Evolutionary conservation across 441 rosid genomes (phyloP).

Genomic region (Populus hybrid): DNA sequence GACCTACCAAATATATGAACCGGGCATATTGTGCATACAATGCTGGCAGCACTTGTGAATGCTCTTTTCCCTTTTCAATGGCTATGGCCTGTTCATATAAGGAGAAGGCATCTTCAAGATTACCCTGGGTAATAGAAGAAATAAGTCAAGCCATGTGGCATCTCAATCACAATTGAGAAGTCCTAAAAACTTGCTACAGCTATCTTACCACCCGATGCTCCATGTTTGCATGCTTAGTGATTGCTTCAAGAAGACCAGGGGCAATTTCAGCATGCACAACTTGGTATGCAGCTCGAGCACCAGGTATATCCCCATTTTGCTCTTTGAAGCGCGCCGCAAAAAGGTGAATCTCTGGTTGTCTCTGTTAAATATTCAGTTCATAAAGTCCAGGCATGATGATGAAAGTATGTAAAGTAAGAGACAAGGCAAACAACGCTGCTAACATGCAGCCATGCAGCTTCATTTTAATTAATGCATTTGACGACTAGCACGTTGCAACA

Average conservation of each 20-base stretch:
- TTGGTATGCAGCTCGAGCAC: conserved; percentile 88
- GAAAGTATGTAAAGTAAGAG: neutral
- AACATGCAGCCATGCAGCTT: neutral
- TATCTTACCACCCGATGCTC: conserved; percentile 69
- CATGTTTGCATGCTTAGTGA: conserved; percentile 93
- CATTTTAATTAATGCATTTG: neutral
- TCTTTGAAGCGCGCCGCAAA: conserved; percentile 89
- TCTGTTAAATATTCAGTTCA: conserved; percentile 40
- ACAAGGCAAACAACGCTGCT: neutral
- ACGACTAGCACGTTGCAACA: neutral
- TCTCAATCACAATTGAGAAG: conserved; percentile 9
- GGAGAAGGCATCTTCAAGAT: conserved; percentile 65
- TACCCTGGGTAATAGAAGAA: conserved; percentile 51
- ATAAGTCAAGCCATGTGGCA: conserved; percentile 12
- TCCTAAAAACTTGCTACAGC: conserved; percentile 9
- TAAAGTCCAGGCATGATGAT: neutral
- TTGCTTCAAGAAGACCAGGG: conserved; percentile 95
- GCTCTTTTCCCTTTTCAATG: conserved; percentile 92
- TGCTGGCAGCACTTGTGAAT: conserved; percentile 68
- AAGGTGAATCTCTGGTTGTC: conserved; percentile 90
- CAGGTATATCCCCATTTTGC: conserved; percentile 72
- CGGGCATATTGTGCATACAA: conserved; percentile 85
- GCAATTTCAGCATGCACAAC: conserved; percentile 80
- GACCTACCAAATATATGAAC: conserved; percentile 70
- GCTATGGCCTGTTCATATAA: conserved; percentile 91